Base-by-base conservation (phyloP, 2,329 filamentous ascomycete genomes). In the Sporothrix sp. region DNA sequence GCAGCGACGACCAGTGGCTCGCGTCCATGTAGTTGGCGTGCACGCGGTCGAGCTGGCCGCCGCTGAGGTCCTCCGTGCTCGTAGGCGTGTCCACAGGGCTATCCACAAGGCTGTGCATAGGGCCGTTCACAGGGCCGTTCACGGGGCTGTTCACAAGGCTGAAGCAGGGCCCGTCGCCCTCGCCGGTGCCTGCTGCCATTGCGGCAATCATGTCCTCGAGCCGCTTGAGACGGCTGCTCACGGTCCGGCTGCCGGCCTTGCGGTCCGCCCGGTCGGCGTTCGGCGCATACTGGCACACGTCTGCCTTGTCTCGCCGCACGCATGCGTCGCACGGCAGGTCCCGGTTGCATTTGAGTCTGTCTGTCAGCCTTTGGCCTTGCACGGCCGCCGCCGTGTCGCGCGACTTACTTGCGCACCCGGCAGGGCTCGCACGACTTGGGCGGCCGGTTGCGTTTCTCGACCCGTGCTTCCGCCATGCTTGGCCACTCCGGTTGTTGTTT, bases 341-440 rank as follows among this genome's bases (percentile, higher is more conserved):
- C 1, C 64, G 61, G 35, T 65, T 62, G 16, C 65, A 67, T 30
- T 65, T 65, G 7, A 64, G 42, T 30, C 65, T 67, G 13, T 23
- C 18, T 16, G 18, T 33, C 20, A 35, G 28, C 20, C 8, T 20
- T 4, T 33, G 11, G 16, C 4, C 7, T 9, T 9, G 16, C 18
- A 32, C 7, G 20, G n/a, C n/a, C n/a, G n/a, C n/a, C n/a, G n/a
- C n/a, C n/a, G n/a, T n/a, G n/a, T n/a, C n/a, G n/a, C n/a, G n/a
- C n/a, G 13, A 42, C 59, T 37, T 44, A 66, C 63, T 66, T 66
- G 44, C 63, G 61, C 4, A 55, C 52, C 11, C 65, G 61, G 43
- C 65, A 67, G 3, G 59, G 61, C 52, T 66, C 63, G 32, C 65
- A 67, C 1, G 64, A 66, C 13, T 62, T 59, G 3, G 65, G 65